phyloP scores from a whole-genome alignment of 2,329 filamentous ascomycete genomes.

The Beauveria scarabaeidicola region DNA sequence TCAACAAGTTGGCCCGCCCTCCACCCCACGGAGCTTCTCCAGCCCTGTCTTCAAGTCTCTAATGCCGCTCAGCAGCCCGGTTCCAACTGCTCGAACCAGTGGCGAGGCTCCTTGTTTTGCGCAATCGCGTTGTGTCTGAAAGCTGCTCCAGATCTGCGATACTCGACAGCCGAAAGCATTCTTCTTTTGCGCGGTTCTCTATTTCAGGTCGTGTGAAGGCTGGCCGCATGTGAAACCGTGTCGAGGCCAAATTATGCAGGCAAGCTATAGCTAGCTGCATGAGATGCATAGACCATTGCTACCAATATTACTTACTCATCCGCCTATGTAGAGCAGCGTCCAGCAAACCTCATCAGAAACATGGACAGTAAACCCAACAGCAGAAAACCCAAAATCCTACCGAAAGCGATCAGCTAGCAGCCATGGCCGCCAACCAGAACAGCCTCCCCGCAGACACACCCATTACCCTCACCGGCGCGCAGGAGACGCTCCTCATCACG shows the following conservation, averaged over 20 bases:
- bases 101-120: not conserved
- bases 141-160: not conserved
- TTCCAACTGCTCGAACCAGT: not conserved
- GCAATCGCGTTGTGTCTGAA: not conserved
- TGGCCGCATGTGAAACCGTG: not conserved
- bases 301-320: not conserved
- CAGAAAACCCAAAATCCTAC: not conserved
- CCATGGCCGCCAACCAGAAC: not conserved
- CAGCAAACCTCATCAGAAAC: too few relatives aligned
- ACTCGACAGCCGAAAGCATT: not conserved
- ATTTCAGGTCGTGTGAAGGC: not conserved
- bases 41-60: not conserved
- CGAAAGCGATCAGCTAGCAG: not conserved
- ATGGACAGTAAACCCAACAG: not conserved
- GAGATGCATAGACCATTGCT: not conserved
- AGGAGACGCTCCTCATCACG: conserved; percentile 14
- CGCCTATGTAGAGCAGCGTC: too few relatives aligned
- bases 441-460: too few relatives aligned
- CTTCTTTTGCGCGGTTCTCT: not conserved
- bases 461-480: conserved; percentile 9
- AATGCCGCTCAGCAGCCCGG: not conserved
- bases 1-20: not conserved
- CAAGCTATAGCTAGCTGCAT: too few relatives aligned
- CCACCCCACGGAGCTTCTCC: not conserved
- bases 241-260: not conserved